phyloP scores from a whole-genome alignment of 148 eudicot genomes.

The Chenopodium suecicum region DNA sequence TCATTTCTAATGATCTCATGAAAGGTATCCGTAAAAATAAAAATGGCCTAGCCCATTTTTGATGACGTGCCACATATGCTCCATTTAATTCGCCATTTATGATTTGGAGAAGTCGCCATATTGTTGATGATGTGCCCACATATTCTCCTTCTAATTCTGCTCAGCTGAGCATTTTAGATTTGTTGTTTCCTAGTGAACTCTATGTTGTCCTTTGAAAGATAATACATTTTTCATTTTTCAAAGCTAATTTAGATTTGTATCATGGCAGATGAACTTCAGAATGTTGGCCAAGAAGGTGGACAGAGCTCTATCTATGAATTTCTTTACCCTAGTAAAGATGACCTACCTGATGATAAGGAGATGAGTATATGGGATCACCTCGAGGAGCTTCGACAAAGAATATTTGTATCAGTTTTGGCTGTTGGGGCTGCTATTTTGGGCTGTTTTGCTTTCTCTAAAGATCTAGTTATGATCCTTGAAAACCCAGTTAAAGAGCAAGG shows the following conservation, averaged over 20 bases:
- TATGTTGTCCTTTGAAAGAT: background rate
- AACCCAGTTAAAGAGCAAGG: constrained; percentile 88
- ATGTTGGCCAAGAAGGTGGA: constrained; percentile 35
- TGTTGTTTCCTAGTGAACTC: background rate
- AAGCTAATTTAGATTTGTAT: constrained; percentile 34
- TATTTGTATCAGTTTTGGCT: constrained; percentile 85
- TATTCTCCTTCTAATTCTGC: background rate
- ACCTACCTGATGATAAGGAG: constrained; percentile 94
- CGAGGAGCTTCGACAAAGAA: constrained; percentile 82
- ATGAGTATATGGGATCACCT: constrained; percentile 94
- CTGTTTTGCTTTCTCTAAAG: constrained; percentile 91
- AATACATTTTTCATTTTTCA: background rate
- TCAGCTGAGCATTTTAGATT: background rate
- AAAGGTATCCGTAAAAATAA: too few species aligned
- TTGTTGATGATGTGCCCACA: too few species aligned
- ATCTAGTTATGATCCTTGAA: constrained; percentile 79
- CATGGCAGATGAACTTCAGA: constrained; percentile 42
- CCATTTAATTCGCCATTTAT: too few species aligned
- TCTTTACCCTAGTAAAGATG: constrained; percentile 88
- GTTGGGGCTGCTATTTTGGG: constrained; percentile 90
- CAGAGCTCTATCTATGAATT: constrained; percentile 68
- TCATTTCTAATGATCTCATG: too few species aligned
- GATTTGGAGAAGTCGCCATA: too few species aligned
- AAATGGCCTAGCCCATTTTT: too few species aligned
- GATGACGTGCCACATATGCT: too few species aligned